Conservation (phyloP, 768 basidiomycete genomes). For the Kwoniella europaea region DNA sequence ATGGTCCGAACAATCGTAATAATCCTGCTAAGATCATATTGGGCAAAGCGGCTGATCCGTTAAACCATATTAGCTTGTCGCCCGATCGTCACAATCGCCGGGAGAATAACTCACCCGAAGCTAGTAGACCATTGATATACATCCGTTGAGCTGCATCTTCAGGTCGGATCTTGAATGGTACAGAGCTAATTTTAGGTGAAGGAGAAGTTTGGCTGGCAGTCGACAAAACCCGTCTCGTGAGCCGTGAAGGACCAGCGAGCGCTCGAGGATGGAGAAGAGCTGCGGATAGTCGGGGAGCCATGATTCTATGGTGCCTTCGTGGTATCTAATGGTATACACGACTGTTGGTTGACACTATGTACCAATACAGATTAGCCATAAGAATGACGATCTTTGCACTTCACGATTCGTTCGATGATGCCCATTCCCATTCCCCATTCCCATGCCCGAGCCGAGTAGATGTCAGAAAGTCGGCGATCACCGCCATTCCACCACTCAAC, state of each 20-base stretch:
- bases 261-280: not conserved
- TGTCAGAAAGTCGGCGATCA: not conserved
- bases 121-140: constrained; percentile 38
- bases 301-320: not conserved
- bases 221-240: constrained; percentile 3
- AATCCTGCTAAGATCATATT: constrained; percentile 43
- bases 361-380: not conserved
- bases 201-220: constrained; percentile 26
- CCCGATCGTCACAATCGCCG: no score
- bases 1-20: constrained; percentile 39
- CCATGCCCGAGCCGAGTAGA: not conserved
- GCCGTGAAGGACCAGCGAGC: not conserved
- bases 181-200: constrained; percentile 45
- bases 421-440: not conserved
- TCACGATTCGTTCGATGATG: not conserved
- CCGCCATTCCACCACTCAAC: constrained; percentile 5
- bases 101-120: constrained; percentile 29
- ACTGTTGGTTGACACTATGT: not conserved
- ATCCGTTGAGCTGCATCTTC: constrained; percentile 35
- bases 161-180: constrained; percentile 44
- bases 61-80: no score
- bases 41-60: constrained; percentile 18
- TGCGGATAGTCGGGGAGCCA: not conserved
- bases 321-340: not conserved
- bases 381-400: not conserved